phyloP scores from a whole-genome alignment of 306 rosid genomes.

The Vachellia pachyceras region DNA sequence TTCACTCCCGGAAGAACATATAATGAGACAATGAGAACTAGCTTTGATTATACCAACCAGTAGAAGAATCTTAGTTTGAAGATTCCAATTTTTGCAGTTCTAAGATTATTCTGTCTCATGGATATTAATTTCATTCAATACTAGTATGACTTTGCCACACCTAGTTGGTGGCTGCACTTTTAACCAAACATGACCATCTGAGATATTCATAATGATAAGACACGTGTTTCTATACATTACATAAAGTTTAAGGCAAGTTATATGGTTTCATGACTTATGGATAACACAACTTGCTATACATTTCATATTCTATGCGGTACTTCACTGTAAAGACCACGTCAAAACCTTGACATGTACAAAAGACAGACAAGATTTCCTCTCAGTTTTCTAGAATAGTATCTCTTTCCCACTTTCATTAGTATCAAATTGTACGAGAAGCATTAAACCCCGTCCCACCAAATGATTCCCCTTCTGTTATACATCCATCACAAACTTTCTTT shows the following conservation, averaged over 20 bases:
- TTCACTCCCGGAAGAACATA: background rate
- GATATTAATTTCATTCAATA: no score
- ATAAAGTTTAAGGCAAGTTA: background rate
- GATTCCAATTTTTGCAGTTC: constrained; percentile 11
- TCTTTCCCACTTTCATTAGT: background rate
- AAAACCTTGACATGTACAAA: constrained; percentile 7
- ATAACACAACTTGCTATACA: background rate
- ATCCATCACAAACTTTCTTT: constrained; percentile 12
- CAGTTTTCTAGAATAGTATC: background rate
- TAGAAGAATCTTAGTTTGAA: constrained; percentile 17
- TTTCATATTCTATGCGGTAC: background rate
- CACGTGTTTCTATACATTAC: background rate
- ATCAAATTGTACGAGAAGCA: background rate
- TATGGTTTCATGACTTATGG: background rate
- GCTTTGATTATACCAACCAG: background rate
- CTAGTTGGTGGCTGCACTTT: background rate
- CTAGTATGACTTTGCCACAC: constrained; percentile 4
- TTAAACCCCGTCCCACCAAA: background rate
- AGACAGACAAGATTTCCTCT: constrained; percentile 1
- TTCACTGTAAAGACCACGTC: constrained; percentile 7
- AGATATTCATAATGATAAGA: background rate
- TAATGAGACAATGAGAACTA: constrained; percentile 3
- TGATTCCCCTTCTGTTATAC: background rate
- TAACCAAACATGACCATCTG: background rate
- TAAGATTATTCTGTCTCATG: constrained; percentile 6